Evolutionary conservation across 495 filamentous ascomycete genomes (phyloP).

Genomic region (Hypoxylon rickii): DNA sequence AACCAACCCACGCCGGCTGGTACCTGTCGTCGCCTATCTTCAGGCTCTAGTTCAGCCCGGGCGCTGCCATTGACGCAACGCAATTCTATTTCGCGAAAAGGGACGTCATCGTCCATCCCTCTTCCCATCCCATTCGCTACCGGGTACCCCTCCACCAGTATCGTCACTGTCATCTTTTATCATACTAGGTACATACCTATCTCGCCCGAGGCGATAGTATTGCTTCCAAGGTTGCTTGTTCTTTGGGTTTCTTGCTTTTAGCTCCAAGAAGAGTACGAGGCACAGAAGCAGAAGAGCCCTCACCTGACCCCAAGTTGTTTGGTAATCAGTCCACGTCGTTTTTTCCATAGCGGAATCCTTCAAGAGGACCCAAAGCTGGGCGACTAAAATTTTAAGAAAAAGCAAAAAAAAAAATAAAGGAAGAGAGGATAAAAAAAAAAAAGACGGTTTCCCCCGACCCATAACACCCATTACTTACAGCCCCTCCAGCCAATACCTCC

Average conservation of each 20-base stretch:
- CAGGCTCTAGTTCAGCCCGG: conserved; percentile 3
- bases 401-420: not conserved
- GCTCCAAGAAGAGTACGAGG: not conserved
- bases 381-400: not conserved
- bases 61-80: conserved; percentile 33
- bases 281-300: not conserved
- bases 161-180: conserved; percentile 30
- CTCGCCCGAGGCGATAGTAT: conserved; percentile 5
- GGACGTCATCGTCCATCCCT: conserved; percentile 29
- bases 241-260: not conserved
- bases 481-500: not conserved
- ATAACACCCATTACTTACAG: not conserved
- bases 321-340: not conserved
- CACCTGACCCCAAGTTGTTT: not conserved
- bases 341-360: conserved; percentile 10
- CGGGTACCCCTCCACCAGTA: conserved; percentile 20
- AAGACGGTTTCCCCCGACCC: conserved; percentile 2
- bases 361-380: conserved; percentile 12
- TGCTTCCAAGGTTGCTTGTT: not conserved
- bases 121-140: conserved; percentile 24
- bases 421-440: not conserved
- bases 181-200: conserved; percentile 7
- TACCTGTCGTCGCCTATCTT: conserved; percentile 8
- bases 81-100: conserved; percentile 27
- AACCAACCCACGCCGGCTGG: conserved; percentile 18